Evolutionary conservation across 2,329 filamentous ascomycete genomes (phyloP).

Genomic region (Epichloe typhina): DNA sequence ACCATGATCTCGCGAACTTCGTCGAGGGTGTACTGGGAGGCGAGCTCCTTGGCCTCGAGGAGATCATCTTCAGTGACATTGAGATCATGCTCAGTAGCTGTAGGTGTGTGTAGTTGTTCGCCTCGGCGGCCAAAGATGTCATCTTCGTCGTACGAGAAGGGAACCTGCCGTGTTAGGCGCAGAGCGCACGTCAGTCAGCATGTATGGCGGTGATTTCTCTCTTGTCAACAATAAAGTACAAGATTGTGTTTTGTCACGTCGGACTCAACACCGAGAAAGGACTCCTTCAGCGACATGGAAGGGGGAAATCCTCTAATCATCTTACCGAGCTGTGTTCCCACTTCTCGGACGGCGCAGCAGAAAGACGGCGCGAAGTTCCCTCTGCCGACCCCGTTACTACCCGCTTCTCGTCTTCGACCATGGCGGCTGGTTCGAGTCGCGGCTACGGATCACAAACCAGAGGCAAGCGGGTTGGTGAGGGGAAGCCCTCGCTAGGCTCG

Average conservation of each 20-base stretch:
- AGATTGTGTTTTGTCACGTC: not conserved
- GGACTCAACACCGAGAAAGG: no score
- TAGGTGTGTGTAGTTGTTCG: conserved; percentile 13
- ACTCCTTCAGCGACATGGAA: no score
- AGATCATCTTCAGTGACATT: conserved; percentile 34
- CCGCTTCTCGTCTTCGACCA: conserved; percentile 19
- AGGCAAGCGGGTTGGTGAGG: conserved; percentile 2
- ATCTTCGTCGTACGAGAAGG: conserved; percentile 27
- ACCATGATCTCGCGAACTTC: conserved; percentile 30
- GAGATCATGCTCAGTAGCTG: conserved; percentile 23
- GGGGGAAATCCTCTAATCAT: no score
- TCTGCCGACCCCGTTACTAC: conserved; percentile 11
- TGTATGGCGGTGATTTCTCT: not conserved
- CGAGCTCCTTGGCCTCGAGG: conserved; percentile 31
- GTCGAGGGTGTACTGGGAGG: conserved; percentile 28
- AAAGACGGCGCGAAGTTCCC: conserved; percentile 8
- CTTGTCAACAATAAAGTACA: not conserved
- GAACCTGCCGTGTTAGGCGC: conserved; percentile 14
- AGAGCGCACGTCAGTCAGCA: not conserved
- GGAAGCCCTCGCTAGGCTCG: conserved; percentile 6
- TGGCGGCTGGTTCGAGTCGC: conserved; percentile 6
- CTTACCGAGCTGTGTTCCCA: conserved; percentile 8
- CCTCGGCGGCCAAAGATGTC: conserved; percentile 18
- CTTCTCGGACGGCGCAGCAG: conserved; percentile 8
- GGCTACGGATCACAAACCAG: not conserved